A percentile compares a stretch with the other conserved stretches of the same genome.
phyloP scores from a whole-genome alignment of 306 rosid species.

The Gastrolobium bilobum region DNA sequence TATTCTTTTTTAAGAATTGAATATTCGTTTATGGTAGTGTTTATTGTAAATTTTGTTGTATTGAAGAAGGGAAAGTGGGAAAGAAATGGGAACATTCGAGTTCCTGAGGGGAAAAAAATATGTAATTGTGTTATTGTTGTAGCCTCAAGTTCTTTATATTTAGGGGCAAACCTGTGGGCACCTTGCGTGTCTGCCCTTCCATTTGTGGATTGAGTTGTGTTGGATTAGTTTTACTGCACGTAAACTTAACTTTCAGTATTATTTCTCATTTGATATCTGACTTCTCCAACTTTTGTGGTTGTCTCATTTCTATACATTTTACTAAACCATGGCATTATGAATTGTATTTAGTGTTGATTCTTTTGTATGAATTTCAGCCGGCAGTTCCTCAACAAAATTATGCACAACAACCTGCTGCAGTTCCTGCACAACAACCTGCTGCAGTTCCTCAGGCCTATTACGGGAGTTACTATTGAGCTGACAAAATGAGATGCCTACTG shows the following conservation, averaged over 20 bases:
- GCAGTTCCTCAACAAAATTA: conserved; percentile 76
- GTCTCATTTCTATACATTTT: conserved; percentile 1
- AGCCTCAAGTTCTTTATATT: not conserved
- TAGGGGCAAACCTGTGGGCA: not conserved
- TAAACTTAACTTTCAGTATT: not conserved
- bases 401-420: conserved; percentile 74
- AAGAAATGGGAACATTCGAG: not conserved
- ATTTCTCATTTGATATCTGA: conserved; percentile 1
- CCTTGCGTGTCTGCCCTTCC: not conserved
- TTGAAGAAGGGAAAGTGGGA: not conserved
- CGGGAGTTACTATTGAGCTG: conserved; percentile 73
- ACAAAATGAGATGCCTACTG: conserved; percentile 34
- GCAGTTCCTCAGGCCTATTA: conserved; percentile 90
- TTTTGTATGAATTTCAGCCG: conserved; percentile 60
- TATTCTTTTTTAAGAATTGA: not conserved
- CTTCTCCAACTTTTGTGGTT: not conserved
- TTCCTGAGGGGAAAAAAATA: not conserved
- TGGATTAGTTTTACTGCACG: not conserved
- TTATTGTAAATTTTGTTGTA: not conserved
- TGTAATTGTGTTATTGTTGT: not conserved
- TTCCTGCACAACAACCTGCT: conserved; percentile 81
- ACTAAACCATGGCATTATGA: not conserved
- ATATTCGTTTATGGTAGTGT: not conserved
- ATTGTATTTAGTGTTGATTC: not conserved
- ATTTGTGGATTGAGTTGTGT: conserved; percentile 7